phyloP scores from a whole-genome alignment of 1,284 basidiomycete species.

The Puccinia hordei region DNA sequence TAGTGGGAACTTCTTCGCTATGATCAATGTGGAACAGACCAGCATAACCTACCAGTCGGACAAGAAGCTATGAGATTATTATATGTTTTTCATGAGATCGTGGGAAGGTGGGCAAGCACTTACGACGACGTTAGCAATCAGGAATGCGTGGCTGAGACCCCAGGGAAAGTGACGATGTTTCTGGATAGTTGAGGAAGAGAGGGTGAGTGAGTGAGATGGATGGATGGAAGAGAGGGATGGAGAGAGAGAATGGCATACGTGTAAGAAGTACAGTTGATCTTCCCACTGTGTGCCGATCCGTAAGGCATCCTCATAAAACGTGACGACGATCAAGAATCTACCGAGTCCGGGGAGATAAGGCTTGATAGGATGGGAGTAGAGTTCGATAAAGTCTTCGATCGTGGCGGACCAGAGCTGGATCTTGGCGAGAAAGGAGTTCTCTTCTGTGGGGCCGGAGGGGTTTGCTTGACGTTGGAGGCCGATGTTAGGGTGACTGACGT shows the following conservation, averaged over 20 bases:
- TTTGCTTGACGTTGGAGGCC: not conserved
- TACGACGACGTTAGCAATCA: slow-evolving; percentile 86
- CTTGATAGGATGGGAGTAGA: slow-evolving; percentile 87
- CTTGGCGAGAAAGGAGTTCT: slow-evolving; percentile 18
- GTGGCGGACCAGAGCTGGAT: slow-evolving; percentile 24
- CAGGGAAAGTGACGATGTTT: slow-evolving; percentile 87
- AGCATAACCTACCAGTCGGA: slow-evolving; percentile 86
- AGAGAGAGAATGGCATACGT: slow-evolving; percentile 65
- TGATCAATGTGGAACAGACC: slow-evolving; percentile 79
- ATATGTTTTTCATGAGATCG: too few species aligned
- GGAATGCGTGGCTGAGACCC: slow-evolving; percentile 90
- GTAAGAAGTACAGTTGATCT: slow-evolving; percentile 95
- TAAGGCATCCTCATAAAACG: slow-evolving; percentile 94
- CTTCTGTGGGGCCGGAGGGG: not conserved
- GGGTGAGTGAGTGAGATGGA: slow-evolving; percentile 51
- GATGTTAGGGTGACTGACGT: slow-evolving; percentile 24
- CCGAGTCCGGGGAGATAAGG: slow-evolving; percentile 93
- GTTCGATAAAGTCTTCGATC: slow-evolving; percentile 89
- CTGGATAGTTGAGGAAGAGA: too few species aligned
- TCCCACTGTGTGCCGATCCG: slow-evolving; percentile 91
- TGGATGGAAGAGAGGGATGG: slow-evolving; percentile 58
- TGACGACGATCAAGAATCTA: slow-evolving; percentile 95
- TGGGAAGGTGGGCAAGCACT: slow-evolving; percentile 62
- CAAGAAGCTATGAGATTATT: too few species aligned
- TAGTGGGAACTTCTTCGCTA: slow-evolving; percentile 83